These are phyloP conservation scores for Trichosanthes truncata DNA, from an alignment of 306 rosid species.

Conservation along the genomic window DNA sequence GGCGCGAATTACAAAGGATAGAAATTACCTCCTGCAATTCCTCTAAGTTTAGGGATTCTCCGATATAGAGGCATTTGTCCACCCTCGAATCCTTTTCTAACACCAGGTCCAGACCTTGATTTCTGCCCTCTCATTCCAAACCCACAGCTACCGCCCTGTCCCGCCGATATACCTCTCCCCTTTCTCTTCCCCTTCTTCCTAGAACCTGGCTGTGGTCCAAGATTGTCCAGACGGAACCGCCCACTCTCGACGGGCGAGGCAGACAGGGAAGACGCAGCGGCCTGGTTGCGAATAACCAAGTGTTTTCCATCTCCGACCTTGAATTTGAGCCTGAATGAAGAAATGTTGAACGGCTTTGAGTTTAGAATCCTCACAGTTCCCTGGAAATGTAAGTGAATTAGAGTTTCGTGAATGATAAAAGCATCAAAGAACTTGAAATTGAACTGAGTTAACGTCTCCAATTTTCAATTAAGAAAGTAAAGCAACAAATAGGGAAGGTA, in stretches of 20 bases:
- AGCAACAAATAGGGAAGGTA: neutral
- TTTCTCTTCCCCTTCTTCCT: constrained; percentile 81
- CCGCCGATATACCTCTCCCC: constrained; percentile 89
- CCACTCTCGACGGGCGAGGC: constrained; percentile 14
- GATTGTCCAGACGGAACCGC: constrained; percentile 67
- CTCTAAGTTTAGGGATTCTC: constrained; percentile 73
- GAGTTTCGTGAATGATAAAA: neutral
- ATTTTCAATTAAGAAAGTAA: neutral
- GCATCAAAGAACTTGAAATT: neutral
- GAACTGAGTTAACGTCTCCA: neutral
- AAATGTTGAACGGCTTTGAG: constrained; percentile 22
- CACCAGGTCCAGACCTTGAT: constrained; percentile 91
- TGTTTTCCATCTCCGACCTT: constrained; percentile 14
- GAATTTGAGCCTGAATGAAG: constrained; percentile 22
- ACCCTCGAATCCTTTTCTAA: constrained; percentile 76
- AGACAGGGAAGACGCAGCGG: constrained; percentile 15
- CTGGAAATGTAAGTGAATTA: constrained; percentile 22
- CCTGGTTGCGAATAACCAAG: constrained; percentile 27
- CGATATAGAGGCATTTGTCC: constrained; percentile 98
- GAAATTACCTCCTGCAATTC: constrained; percentile 88
- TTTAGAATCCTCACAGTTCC: constrained; percentile 41
- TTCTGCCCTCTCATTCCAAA: constrained; percentile 98
- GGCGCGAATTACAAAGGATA: neutral
- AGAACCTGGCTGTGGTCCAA: constrained; percentile 95
- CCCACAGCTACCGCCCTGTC: constrained; percentile 97